These are phyloP conservation scores for Yamadazyma spencermartinsiae DNA, from an alignment of 1,139 yeast genomes.

Conservation along the genomic window DNA sequence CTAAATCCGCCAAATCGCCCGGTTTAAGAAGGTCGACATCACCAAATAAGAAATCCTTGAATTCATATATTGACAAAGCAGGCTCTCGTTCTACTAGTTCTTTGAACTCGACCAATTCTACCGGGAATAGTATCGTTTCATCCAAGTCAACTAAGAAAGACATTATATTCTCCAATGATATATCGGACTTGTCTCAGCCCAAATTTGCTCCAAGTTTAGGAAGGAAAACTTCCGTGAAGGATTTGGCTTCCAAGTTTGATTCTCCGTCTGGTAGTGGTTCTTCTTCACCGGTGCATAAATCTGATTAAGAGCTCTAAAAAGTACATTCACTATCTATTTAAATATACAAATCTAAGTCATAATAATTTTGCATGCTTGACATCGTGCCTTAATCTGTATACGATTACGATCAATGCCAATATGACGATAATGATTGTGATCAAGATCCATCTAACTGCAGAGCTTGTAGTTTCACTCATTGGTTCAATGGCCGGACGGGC, in stretches of 20 bases:
- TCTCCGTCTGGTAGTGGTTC: slow-evolving; percentile 17
- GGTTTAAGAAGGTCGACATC: slow-evolving; percentile 39
- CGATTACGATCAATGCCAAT: slow-evolving; percentile 37
- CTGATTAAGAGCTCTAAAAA: slow-evolving; percentile 1
- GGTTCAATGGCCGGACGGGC: slow-evolving; percentile 15
- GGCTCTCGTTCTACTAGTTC: slow-evolving; percentile 2
- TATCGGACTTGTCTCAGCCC: slow-evolving; percentile 30
- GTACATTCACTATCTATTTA: neutral
- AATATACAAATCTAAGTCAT: slow-evolving; percentile 16
- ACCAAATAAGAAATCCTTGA: slow-evolving; percentile 40
- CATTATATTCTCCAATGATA: slow-evolving; percentile 17
- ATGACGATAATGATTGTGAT: slow-evolving; percentile 43
- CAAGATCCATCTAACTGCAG: slow-evolving; percentile 40
- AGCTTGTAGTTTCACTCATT: slow-evolving; percentile 10
- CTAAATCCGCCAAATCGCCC: slow-evolving; percentile 23
- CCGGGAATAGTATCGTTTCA: slow-evolving; percentile 20
- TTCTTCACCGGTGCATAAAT: slow-evolving; percentile 11
- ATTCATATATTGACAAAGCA: slow-evolving; percentile 23
- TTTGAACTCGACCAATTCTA: slow-evolving; percentile 2
- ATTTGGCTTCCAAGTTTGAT: slow-evolving; percentile 33
- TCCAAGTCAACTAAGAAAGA: slow-evolving; percentile 35
- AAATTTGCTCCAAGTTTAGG: slow-evolving; percentile 29
- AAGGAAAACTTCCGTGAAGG: slow-evolving; percentile 38
- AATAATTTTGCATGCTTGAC: slow-evolving; percentile 56
- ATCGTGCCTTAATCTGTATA: slow-evolving; percentile 52